Evolutionary conservation across 495 filamentous ascomycete species (phyloP).

Genomic region (Neurospora sp.): DNA sequence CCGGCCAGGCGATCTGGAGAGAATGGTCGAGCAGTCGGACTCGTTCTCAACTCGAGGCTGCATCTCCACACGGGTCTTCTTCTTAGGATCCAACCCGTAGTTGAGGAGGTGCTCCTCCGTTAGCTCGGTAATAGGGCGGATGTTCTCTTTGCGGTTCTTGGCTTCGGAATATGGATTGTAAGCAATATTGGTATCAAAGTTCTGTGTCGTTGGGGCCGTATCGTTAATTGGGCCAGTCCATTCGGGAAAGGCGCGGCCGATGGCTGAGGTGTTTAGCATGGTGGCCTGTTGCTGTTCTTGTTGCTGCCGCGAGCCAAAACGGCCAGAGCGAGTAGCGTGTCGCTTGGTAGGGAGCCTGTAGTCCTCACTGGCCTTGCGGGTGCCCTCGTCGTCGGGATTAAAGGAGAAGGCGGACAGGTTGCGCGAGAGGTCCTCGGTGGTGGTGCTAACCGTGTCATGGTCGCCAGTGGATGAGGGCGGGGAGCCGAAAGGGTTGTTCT

Average conservation of each 20-base stretch:
- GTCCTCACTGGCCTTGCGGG: slow-evolving; percentile 24
- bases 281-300: slow-evolving; percentile 2
- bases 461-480: slow-evolving; percentile 43
- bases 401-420: slow-evolving; percentile 36
- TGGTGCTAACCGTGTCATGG: slow-evolving; percentile 40
- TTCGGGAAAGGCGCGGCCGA: slow-evolving; percentile 54
- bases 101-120: slow-evolving; percentile 19
- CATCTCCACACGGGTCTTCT: slow-evolving; percentile 29
- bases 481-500: slow-evolving; percentile 38
- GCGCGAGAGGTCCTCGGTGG: slow-evolving; percentile 22
- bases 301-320: slow-evolving; percentile 14
- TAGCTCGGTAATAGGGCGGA: slow-evolving; percentile 19
- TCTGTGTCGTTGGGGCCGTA: slow-evolving; percentile 12
- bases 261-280: slow-evolving; percentile 50
- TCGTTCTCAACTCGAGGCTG: slow-evolving; percentile 36
- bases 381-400: slow-evolving; percentile 36
- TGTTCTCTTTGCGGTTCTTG: slow-evolving; percentile 27
- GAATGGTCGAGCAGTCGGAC: slow-evolving; percentile 30
- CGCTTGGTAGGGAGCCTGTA: slow-evolving; percentile 9
- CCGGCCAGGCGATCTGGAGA: slow-evolving; percentile 19
- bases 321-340: slow-evolving; percentile 16
- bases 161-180: slow-evolving; percentile 9
- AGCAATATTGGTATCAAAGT: slow-evolving; percentile 9
- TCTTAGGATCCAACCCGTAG: slow-evolving; percentile 15
- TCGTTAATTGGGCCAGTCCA: slow-evolving; percentile 29